Base-by-base conservation (phyloP, 352 stramenopile genomes). In the Plasmopara muralis region DNA sequence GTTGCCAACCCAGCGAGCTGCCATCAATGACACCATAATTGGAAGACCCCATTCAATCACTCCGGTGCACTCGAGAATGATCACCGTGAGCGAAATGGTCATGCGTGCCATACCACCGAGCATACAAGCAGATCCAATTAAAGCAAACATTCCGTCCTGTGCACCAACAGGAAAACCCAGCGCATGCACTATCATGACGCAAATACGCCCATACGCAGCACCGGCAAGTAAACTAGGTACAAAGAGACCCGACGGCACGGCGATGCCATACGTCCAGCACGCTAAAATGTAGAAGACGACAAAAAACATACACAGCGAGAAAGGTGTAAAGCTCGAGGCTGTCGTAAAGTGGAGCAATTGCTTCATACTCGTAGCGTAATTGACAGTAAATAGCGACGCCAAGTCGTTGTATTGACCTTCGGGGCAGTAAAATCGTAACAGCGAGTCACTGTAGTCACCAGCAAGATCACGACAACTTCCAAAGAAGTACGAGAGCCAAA, bases 71-170 rank as follows among this genome's bases (percentile, higher is more conserved):
- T 99, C 96, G 14, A 99, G 74, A 42, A 99, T 89, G 53, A 99
- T 99, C 34, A 99, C 97, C 0, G 95, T 98, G 3, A 99, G 73
- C 9, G 88, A 98, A 44, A 99, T 98, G 5, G 96, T 98, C 96
- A 99, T 99, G 12, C 97, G 81, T 13, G 95, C 87, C 85, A 98
- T 98, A 12, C 96, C 80, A 29, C 96, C 95, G 16, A 99, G 82
- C 52, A 99, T 95, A 40, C 82, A 95, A 1, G 93, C 96, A 8
- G 95, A 88, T 20, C 95, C 96, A 56, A 99, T 98, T 12, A 99
- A 73, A 13, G 95, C 93, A 59, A 99, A 99, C 60, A 97, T 98
- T 12, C 92, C 88, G 40, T 89, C 79, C 29, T 78, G 81, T 4
- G 83, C 83, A 9, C 75, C 82, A 0, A 89, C 69, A 1, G 80